Base-by-base conservation (phyloP, 2,329 filamentous ascomycete genomes). In the Hirsutella rhossiliensis region DNA sequence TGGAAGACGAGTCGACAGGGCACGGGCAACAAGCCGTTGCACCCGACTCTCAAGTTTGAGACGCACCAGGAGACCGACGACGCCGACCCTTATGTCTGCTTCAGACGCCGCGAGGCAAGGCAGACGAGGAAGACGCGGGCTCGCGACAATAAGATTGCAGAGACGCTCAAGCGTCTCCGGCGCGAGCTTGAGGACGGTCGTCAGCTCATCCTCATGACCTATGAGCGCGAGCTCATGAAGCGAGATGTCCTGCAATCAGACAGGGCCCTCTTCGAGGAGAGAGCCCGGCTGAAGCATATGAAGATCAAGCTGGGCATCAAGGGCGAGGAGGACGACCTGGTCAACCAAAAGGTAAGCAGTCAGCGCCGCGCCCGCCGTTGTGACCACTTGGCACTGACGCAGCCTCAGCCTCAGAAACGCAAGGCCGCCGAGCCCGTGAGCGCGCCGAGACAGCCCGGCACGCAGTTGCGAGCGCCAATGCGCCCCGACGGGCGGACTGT, bases 11-110 rank as follows among this genome's bases (percentile, higher is more conserved):
- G 79, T 56, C 78, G 87, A 43, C 69, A 80, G 54, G 71, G 70
- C 28, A 73, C 72, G 46, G 78, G 76, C 51, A 92, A 90, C 60
- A 80, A 75, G 54, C 68, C 82, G 6, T 68, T 97, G 48, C 83
- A 89, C 57, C 79, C 87, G 8, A 73, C 71, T 19, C 78, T 97
- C 60, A 96, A 96, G 68, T 92, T 95, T 52, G 92, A 98, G 68
- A 94, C 82, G 40, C 87, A 92, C 50, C 84, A 87, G 59, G 90
- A 97, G 52, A 94, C 83, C 48, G 92, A 98, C 62, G 92, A 98
- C 60, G 80, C 86, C 55, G 92, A 98, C 65, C 92, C 92, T 41
- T 98, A 95, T 66, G 89, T 98, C 56, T 98, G 92, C 66, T 98
- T 98, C 76, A 80, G 92, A 60, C 81, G 92, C 54, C 85, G 92